A percentile compares a stretch with the other conserved stretches of the same genome.
Evolutionary conservation across 2,329 filamentous ascomycete species (phyloP).

Genomic region (Xylariaceae sp.): DNA sequence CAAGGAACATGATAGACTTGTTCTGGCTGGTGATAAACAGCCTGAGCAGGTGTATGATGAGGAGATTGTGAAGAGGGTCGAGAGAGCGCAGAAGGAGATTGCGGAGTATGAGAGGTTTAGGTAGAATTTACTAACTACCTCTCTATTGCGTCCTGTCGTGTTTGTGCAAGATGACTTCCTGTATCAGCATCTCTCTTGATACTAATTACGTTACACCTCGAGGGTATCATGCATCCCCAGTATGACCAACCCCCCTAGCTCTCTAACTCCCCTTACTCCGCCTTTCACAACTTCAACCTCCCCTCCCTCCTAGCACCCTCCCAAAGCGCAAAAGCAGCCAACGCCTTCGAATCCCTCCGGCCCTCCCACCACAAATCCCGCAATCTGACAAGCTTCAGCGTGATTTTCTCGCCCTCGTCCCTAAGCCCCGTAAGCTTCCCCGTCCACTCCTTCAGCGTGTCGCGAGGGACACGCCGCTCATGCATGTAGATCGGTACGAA

Average conservation of each 20-base stretch:
- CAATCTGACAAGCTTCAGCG: conserved; percentile 56
- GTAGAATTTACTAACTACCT: conserved; percentile 12
- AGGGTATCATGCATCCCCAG: no score
- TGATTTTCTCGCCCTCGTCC: conserved; percentile 60
- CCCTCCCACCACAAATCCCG: conserved; percentile 57
- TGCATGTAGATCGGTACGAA: conserved; percentile 57
- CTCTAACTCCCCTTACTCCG: no score
- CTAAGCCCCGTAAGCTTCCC: conserved; percentile 58
- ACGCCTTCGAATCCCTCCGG: conserved; percentile 57
- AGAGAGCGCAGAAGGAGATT: conserved; percentile 66
- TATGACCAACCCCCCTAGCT: no score
- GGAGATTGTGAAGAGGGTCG: conserved; percentile 65
- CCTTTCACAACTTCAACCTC: conserved; percentile 10
- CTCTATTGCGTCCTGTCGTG: neutral
- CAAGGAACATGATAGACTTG: conserved; percentile 70
- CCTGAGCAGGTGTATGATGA: conserved; percentile 72
- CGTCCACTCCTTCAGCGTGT: conserved; percentile 52
- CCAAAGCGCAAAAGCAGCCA: conserved; percentile 58
- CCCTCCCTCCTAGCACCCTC: conserved; percentile 52
- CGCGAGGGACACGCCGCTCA: conserved; percentile 50
- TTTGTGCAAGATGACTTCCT: no score
- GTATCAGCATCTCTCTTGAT: no score
- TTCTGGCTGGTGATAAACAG: conserved; percentile 67
- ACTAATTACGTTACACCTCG: no score
- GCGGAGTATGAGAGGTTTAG: conserved; percentile 56